Evolutionary conservation across 2,329 filamentous ascomycete genomes (phyloP), one percentile per base, ranked within the genome.

Genomic region (Colletotrichum spinosum): DNA sequence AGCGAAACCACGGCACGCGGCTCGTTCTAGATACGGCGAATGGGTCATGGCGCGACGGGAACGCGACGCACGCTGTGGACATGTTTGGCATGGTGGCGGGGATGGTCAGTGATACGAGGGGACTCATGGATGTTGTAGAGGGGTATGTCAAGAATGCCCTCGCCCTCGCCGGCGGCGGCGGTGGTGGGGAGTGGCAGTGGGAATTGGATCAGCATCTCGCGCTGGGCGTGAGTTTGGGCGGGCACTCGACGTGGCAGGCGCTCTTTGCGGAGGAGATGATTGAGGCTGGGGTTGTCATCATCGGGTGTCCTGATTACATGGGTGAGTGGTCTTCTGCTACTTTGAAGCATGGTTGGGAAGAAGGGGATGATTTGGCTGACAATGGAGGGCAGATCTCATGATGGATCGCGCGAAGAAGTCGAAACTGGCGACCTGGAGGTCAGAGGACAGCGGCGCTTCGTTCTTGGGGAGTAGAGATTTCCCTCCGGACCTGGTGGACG

Each of bases 281-380:
- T 60, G 90, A 85, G n/a, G 90, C 92, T 0, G 94, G 87, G 1
- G 88, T 97, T 8, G 84, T 92, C 3, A 85, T 97, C 33, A 92
- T 98, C 57, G 96, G 95, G 1, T 97, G 94, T 76, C 93, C 94
- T 1, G 95, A 99, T 77, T 97, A 92, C 72, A 87, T 90, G 68
- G 83, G 92, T 88, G 71, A 79, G 76, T 81, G 5, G 34, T 10
- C 42, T 11, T 13, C 48, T 44, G 33, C 33, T 35, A 10, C 71
- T 35, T 17, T 9, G 25, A 44, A 39, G 3, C 6, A 25, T 12
- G 46, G n/a, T 33, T 8, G n/a, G 3, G 34, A 25, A 9, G 35
- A 38, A 42, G 12, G 17, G 3, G 42, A 39, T 33, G 17, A 39
- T 13, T 45, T 65, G 12, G 57, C 17, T 42, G 35, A 25, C 25